Percentiles rank a stretch among this genome's conserved stretches.
Evolutionary conservation across 495 filamentous ascomycete genomes (phyloP).

Genomic region (Hamigera avellanea): DNA sequence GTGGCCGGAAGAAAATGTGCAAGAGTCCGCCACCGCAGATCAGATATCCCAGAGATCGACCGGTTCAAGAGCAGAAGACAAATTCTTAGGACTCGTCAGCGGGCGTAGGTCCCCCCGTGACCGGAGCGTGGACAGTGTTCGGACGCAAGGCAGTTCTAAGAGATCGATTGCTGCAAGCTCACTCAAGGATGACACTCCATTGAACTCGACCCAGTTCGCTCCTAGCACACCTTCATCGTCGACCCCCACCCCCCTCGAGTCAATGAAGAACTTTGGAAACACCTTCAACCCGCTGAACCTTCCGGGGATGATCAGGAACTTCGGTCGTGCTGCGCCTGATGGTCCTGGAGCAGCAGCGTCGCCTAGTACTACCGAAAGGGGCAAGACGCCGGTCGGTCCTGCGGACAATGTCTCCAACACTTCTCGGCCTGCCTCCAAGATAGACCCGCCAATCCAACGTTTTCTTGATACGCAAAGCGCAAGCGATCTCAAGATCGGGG

Average conservation of each 20-base stretch:
- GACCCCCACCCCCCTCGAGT: conserved; percentile 53
- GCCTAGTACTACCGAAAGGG: conserved; percentile 18
- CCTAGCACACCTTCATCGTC: conserved; percentile 13
- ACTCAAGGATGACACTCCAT: conserved; percentile 15
- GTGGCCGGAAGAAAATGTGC: conserved; percentile 30
- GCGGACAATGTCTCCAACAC: conserved; percentile 8
- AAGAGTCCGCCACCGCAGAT: conserved; percentile 30
- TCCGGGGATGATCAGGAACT: conserved; percentile 60
- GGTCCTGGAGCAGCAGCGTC: conserved; percentile 14
- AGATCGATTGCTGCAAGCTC: conserved; percentile 12
- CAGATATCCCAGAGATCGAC: conserved; percentile 19
- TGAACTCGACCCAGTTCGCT: background rate
- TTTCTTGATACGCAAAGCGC: conserved; percentile 74
- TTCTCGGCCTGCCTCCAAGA: conserved; percentile 27
- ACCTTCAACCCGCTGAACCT: conserved; percentile 79
- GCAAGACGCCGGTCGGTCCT: conserved; percentile 16
- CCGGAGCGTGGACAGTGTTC: conserved; percentile 63
- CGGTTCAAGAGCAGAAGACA: conserved; percentile 38
- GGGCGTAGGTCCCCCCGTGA: conserved; percentile 54
- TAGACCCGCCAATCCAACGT: conserved; percentile 61
- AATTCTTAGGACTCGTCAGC: conserved; percentile 49
- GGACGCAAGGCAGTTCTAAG: conserved; percentile 38
- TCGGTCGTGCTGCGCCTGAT: conserved; percentile 49
- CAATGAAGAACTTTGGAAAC: conserved; percentile 71
- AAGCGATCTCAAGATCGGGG: conserved; percentile 66